These are phyloP conservation scores for Lasiosphaeria miniovina DNA, from an alignment of 495 filamentous ascomycete species.

Conservation along the genomic window DNA sequence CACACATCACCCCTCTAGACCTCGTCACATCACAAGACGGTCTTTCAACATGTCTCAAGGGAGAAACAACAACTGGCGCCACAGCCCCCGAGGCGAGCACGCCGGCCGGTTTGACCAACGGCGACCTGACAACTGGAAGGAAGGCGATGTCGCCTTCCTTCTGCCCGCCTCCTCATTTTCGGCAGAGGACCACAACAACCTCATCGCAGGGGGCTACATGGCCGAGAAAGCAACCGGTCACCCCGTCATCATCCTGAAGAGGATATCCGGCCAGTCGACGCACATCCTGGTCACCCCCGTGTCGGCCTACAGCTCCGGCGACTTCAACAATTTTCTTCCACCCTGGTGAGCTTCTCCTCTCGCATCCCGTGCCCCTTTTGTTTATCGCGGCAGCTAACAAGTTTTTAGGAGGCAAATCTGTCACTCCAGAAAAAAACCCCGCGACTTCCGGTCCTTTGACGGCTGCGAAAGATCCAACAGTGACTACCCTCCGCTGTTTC, in stretches of 20 bases:
- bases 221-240: constrained; percentile 23
- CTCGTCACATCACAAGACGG: too few relatives aligned
- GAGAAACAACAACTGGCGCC: too few relatives aligned
- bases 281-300: constrained; percentile 29
- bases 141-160: constrained; percentile 33
- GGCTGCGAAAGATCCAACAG: constrained; percentile 14
- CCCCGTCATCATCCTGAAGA: constrained; percentile 32
- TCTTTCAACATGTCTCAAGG: too few relatives aligned
- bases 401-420: constrained; percentile 11
- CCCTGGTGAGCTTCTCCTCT: constrained; percentile 15
- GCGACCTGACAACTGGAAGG: constrained; percentile 12
- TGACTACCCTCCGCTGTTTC: constrained; percentile 16
- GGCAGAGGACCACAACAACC: background rate
- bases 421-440: constrained; percentile 18
- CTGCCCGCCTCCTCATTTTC: constrained; percentile 14
- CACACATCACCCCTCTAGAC: too few relatives aligned
- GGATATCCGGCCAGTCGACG: constrained; percentile 8
- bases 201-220: constrained; percentile 15
- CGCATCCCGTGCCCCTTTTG: too few relatives aligned
- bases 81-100: background rate
- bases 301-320: constrained; percentile 29
- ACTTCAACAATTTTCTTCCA: constrained; percentile 20
- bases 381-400: too few relatives aligned
- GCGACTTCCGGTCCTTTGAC: constrained; percentile 30
- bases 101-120: background rate